Percentiles rank a stretch among this genome's conserved stretches.
These are phyloP conservation scores for Magnolia sinica DNA, from an alignment of 164 flowering plant species.

Conservation along the genomic window DNA sequence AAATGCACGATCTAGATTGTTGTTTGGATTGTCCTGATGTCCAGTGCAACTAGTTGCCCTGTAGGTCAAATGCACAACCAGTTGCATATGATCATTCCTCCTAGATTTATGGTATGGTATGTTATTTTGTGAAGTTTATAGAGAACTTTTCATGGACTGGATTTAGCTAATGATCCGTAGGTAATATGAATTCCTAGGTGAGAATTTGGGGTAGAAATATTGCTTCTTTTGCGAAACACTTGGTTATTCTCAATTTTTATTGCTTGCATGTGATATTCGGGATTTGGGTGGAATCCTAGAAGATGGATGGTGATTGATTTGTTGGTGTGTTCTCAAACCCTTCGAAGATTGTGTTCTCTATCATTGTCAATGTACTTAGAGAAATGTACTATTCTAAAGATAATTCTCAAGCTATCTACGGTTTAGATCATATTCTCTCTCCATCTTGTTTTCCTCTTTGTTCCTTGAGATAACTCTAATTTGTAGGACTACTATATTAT, in stretches of 20 bases:
- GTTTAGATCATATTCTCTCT: neutral
- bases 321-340: neutral
- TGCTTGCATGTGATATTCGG: neutral
- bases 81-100: neutral
- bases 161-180: neutral
- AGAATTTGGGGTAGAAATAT: no score
- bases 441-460: neutral
- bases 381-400: neutral
- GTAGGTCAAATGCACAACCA: neutral
- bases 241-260: neutral
- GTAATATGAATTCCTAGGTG: neutral
- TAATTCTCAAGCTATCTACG: neutral
- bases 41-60: neutral
- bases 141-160: neutral
- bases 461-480: neutral
- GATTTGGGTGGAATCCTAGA: neutral
- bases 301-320: slow-evolving; percentile 1
- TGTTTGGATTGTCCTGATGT: neutral
- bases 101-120: neutral
- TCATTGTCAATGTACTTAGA: neutral
- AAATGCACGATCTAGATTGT: neutral
- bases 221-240: neutral
- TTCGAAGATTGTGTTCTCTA: neutral
- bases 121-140: neutral
- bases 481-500: neutral